A percentile compares a stretch with the other conserved stretches of the same genome.
These are phyloP conservation scores for Fusarium coffeatum DNA, from an alignment of 2,329 filamentous ascomycete genomes.

Conservation along the genomic window DNA sequence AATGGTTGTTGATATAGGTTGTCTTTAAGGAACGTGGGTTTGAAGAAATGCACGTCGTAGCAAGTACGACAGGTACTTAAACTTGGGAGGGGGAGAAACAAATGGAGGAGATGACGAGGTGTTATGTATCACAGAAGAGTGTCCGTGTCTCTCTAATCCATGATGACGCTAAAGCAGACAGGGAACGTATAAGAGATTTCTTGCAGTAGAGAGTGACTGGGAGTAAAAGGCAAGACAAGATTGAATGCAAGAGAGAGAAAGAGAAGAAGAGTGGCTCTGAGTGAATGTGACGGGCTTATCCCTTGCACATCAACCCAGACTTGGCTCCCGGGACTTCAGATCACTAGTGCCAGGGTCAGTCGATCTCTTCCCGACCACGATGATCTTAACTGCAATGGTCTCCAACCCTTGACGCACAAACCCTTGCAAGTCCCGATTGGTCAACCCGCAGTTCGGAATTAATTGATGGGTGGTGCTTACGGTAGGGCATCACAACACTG, in stretches of 20 bases:
- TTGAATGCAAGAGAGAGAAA: background rate
- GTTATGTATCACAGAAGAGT: slow-evolving; percentile 25
- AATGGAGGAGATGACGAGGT: slow-evolving; percentile 25
- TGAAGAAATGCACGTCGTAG: slow-evolving; percentile 36
- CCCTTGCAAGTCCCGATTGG: slow-evolving; percentile 25
- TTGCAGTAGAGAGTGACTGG: slow-evolving; percentile 4
- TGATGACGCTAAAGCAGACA: slow-evolving; percentile 6
- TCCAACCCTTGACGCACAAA: background rate
- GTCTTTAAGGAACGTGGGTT: slow-evolving; percentile 38
- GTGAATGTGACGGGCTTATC: slow-evolving; percentile 9
- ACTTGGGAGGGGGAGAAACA: background rate
- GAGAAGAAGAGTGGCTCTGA: background rate
- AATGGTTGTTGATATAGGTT: background rate
- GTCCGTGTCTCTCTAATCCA: background rate
- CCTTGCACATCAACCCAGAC: slow-evolving; percentile 17
- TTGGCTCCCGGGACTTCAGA: slow-evolving; percentile 24
- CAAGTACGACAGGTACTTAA: background rate
- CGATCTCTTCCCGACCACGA: slow-evolving; percentile 25
- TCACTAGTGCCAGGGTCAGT: slow-evolving; percentile 13
- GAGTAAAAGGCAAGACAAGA: background rate
- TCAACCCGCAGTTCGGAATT: slow-evolving; percentile 29
- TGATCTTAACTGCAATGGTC: slow-evolving; percentile 26
- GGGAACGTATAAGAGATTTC: no score
- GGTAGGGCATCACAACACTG: background rate
- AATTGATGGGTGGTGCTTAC: background rate